Evolutionary conservation across 202 grass and related monocot genomes (phyloP), one percentile per base, ranked within the genome.

Genomic region (Setaria italica): DNA sequence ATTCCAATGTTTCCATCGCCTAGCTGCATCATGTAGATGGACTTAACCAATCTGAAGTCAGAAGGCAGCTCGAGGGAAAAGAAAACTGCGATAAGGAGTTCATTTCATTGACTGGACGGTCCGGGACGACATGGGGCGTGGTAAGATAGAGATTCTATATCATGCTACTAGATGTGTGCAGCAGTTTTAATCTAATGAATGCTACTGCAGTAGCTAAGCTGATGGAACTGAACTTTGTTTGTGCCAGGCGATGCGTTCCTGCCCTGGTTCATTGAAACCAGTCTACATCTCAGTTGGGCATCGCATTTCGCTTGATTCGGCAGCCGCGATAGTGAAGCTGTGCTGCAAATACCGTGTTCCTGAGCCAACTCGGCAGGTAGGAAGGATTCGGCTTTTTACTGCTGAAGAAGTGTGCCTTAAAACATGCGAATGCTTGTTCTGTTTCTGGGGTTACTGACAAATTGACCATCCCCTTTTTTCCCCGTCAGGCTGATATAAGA

Each of bases 11-110:
- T 78, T 87, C 74, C n/a, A 64, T 54, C 82, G 6, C 33, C 20
- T 62, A 98, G 95, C 81, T 98, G 73, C 93, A 98, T 89, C 91
- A 98, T 82, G 84, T 98, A 59, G 93, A 98, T 89, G 93, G 91
- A 21, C 96, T 98, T 82, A 80, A 76, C 85, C 91, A 91, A 72
- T 90, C 88, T 54, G 88, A 88, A 77, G 76, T 98, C 54, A 94
- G 91, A 74, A 80, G 29, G 81, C 80, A 70, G 72, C 50, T 98
- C 64, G 84, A 91, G 89, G 68, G 70, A 75, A 56, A 89, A 85
- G 93, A 76, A 86, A 92, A 91, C 53, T 70, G 48, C 80, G 78
- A 91, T 1, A 92, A 88, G 34, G 89, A 86, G 72, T 62, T 91
- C 32, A 82, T 98, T 77, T 81, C 80, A 11, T 89, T 98, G 67